phyloP scores from a whole-genome alignment of 106 monocot genomes.

The Allium sativum region DNA sequence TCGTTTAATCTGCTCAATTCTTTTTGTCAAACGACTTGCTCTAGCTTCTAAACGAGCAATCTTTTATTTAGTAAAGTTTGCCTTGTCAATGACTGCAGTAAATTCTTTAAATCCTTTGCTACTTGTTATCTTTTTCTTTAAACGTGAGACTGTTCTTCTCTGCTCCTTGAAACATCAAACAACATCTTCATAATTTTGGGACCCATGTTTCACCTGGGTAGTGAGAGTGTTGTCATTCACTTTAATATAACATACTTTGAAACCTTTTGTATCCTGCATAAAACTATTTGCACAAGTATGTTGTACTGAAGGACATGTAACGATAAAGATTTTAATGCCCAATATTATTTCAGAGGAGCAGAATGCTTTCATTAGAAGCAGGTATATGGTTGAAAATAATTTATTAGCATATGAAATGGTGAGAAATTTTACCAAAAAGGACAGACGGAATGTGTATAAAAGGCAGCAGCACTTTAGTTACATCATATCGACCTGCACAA shows the following conservation, averaged over 20 bases:
- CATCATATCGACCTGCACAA: too few relatives aligned
- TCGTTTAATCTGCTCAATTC: conserved; percentile 89
- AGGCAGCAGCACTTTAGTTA: too few relatives aligned
- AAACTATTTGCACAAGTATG: background rate
- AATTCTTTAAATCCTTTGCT: conserved; percentile 78
- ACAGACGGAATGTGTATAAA: too few relatives aligned
- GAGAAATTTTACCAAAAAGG: too few relatives aligned
- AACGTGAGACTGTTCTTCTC: conserved; percentile 58
- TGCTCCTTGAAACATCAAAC: conserved; percentile 64
- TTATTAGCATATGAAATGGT: too few relatives aligned
- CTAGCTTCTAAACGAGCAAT: conserved; percentile 67
- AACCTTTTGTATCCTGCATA: background rate
- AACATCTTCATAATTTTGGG: conserved; percentile 52
- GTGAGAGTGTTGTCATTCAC: background rate
- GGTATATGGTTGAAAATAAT: too few relatives aligned
- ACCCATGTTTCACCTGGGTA: conserved; percentile 52
- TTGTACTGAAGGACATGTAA: too few relatives aligned
- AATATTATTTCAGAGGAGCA: too few relatives aligned
- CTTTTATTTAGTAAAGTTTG: conserved; percentile 76
- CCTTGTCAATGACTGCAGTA: conserved; percentile 54
- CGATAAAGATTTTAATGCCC: too few relatives aligned
- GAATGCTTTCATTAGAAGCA: too few relatives aligned
- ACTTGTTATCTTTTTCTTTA: conserved; percentile 69
- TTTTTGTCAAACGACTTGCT: conserved; percentile 49
- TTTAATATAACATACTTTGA: background rate